Evolutionary conservation across 345 rosid genomes (phyloP), one percentile per base, ranked within the genome.

Genomic region (Eucalyptus pauciflora): DNA sequence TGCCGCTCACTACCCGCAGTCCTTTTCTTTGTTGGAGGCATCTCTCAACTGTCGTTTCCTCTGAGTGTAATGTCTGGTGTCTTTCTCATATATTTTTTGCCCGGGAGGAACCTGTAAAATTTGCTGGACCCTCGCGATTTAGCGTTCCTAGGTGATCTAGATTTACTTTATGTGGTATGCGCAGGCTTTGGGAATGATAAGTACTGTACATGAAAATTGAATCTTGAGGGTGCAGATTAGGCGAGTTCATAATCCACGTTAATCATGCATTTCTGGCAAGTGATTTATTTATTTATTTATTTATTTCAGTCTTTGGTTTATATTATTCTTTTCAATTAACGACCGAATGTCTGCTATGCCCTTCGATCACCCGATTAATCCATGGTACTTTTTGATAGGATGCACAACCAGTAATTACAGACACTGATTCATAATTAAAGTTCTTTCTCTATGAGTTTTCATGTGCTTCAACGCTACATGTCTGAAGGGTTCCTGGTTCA

Each of bases 341-440:
- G 8, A 60, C 2, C 0, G 1, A 29, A 29, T 60, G 37, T 62
- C 17, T 15, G 9, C 18, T 29, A 6, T 7, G 8, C 37, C 1
- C 3, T 62, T 62, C 2, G 71, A 62, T 13, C 17, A 4, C 71
- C 33, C 9, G 3, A 62, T 13, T 13, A 62, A 29, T 29, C n/a
- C 17, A 6, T 18, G 67, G 15, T 27, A 6, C 17, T 62, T 27
- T 62, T 62, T 13, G 69, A 27, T 62, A 12, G 1, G 69, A 62
- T 6, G 31, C 31, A 27, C 31, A 60, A 27, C 8, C 29, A 58
- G 31, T 12, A 14, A 62, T 62, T 29, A 29, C 71, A 6, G 18
- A n/a, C 33, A 29, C 9, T 1, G 16, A 29, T 29, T 6, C 27
- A 54, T 54, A 54, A 20, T 62, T 62, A 7, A 29, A 29, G 33